phyloP scores from a whole-genome alignment of 371 early-diverging fungal genomes.

The Gilbertella persicaria region DNA sequence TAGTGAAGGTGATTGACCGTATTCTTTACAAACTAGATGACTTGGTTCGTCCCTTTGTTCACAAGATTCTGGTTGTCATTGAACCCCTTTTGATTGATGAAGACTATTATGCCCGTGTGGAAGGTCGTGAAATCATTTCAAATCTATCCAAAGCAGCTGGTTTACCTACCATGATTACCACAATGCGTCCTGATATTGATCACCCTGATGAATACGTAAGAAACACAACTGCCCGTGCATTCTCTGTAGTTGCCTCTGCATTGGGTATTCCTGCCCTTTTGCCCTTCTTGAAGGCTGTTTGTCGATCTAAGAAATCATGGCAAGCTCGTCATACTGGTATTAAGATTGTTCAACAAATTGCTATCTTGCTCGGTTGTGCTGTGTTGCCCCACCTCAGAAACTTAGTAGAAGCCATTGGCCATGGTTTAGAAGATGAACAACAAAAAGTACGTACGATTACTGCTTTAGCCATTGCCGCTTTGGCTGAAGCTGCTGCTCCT shows the following conservation, averaged over 20 bases:
- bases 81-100: conserved; percentile 97
- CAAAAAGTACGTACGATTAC: conserved; percentile 96
- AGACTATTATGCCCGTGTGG: conserved; percentile 97
- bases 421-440: conserved; percentile 94
- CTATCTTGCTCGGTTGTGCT: conserved; percentile 92
- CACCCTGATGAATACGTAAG: conserved; percentile 97
- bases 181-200: conserved; percentile 98
- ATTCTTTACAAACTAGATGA: conserved; percentile 95
- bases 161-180: conserved; percentile 96
- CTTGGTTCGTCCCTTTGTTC: conserved; percentile 94
- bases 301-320: conserved; percentile 95
- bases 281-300: conserved; percentile 96
- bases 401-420: conserved; percentile 88
- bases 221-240: conserved; percentile 97
- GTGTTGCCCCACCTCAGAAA: conserved; percentile 92
- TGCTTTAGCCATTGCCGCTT: conserved; percentile 91
- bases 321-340: conserved; percentile 98
- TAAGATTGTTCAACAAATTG: conserved; percentile 96
- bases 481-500: conserved; percentile 97
- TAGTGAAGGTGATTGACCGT: conserved; percentile 97
- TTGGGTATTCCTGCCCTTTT: conserved; percentile 93
- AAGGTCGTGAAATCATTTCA: conserved; percentile 97
- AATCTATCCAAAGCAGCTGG: conserved; percentile 98
- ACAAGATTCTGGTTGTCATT: conserved; percentile 97
- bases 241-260: conserved; percentile 96